phyloP scores from a whole-genome alignment of 1,139 yeast species.

The Candida neerlandica region DNA sequence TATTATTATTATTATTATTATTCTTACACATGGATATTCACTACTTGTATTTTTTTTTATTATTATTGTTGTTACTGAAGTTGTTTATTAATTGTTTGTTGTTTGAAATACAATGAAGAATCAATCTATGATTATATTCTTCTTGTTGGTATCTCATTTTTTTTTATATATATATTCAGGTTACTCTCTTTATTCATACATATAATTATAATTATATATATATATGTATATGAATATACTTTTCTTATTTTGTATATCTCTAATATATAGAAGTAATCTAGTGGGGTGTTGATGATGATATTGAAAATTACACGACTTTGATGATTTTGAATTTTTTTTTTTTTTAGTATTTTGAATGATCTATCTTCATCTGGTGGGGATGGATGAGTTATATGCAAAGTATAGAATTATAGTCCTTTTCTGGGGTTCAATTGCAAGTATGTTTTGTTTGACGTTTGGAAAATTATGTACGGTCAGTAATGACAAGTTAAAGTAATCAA shows the following conservation, averaged over 20 bases:
- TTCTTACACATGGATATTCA: slow-evolving; percentile 1
- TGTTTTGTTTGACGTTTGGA: no score
- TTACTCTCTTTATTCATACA: not conserved
- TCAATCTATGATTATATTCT: not conserved
- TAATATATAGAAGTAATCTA: no score
- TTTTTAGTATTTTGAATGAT: not conserved
- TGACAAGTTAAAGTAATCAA: no score
- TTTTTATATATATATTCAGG: not conserved
- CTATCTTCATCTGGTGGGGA: not conserved
- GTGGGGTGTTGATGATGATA: not conserved
- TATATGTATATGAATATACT: not conserved
- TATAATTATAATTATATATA: not conserved
- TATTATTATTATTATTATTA: no score
- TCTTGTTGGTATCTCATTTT: not conserved
- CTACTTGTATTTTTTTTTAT: slow-evolving; percentile 7
- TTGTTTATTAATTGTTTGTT: not conserved
- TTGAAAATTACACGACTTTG: not conserved
- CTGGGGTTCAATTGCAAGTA: no score
- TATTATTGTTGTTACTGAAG: not conserved
- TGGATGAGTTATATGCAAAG: no score
- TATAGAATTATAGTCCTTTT: no score
- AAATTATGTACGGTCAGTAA: no score
- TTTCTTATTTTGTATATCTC: not conserved
- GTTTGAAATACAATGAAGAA: not conserved
- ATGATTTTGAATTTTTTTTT: no score